phyloP scores from a whole-genome alignment of 495 filamentous ascomycete species.

The Pyrenopolyporus hunteri region DNA sequence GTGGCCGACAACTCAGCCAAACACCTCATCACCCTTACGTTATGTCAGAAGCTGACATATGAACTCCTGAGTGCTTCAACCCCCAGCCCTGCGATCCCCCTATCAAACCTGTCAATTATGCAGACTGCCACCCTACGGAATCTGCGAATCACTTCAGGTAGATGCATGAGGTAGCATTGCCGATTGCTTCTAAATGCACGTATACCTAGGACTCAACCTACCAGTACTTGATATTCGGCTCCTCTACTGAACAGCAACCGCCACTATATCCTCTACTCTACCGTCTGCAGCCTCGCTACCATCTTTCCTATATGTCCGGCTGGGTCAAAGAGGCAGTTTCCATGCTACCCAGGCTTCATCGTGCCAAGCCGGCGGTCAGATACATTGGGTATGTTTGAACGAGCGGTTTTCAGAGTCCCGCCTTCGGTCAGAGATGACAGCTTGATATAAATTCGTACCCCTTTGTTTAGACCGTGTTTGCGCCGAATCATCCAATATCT shows the following conservation, averaged over 20 bases:
- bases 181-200: not conserved
- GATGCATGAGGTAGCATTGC: constrained; percentile 4
- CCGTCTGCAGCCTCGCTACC: too few relatives aligned
- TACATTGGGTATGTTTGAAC: too few relatives aligned
- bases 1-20: constrained; percentile 16
- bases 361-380: too few relatives aligned
- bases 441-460: not conserved
- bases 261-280: too few relatives aligned
- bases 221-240: too few relatives aligned
- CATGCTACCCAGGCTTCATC: too few relatives aligned
- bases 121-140: not conserved
- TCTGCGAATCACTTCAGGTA: not conserved
- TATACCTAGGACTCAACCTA: too few relatives aligned
- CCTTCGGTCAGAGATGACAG: not conserved
- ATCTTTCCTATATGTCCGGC: too few relatives aligned
- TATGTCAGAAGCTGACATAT: not conserved
- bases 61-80: constrained; percentile 10
- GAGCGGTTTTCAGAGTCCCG: not conserved
- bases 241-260: too few relatives aligned
- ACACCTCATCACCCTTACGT: not conserved
- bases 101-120: constrained; percentile 26
- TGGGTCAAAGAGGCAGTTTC: too few relatives aligned
- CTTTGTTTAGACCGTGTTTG: not conserved
- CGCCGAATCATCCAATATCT: not conserved
- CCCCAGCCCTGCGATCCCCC: constrained; percentile 12